These are phyloP conservation scores for Aspergillus intermedius DNA, from an alignment of 2,329 filamentous ascomycete species.

Conservation along the genomic window DNA sequence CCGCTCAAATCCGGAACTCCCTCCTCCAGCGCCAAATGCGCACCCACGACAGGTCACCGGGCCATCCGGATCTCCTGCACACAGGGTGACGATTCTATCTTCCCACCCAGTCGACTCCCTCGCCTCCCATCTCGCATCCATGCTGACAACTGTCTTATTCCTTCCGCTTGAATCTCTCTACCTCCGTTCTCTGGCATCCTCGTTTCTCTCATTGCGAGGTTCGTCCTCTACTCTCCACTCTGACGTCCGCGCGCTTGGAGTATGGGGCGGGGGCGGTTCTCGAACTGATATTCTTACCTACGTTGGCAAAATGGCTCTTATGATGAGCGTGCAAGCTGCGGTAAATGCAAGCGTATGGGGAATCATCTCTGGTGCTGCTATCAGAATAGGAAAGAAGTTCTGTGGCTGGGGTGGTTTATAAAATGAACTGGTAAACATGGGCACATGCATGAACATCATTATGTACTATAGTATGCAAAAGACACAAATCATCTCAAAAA, in stretches of 20 bases:
- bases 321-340: constrained; percentile 32
- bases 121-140: constrained; percentile 34
- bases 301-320: constrained; percentile 29
- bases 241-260: constrained; percentile 26
- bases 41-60: constrained; percentile 10
- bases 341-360: constrained; percentile 34
- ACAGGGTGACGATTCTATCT: constrained; percentile 39
- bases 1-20: constrained; percentile 9
- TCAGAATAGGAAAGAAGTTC: constrained; percentile 33
- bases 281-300: constrained; percentile 27
- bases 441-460: not conserved
- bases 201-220: constrained; percentile 27
- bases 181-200: constrained; percentile 33
- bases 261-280: constrained; percentile 31
- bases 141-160: constrained; percentile 33
- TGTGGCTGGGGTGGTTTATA: constrained; percentile 35
- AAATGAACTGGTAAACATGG: not conserved
- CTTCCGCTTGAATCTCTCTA: constrained; percentile 37
- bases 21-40: constrained; percentile 13
- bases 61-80: constrained; percentile 15
- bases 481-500: constrained; percentile 13
- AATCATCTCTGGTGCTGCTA: constrained; percentile 30
- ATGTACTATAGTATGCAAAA: constrained; percentile 2
- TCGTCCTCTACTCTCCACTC: constrained; percentile 15
- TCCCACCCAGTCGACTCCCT: constrained; percentile 37